Evolutionary conservation across 345 rosid species (phyloP).

Genomic region (Camelina sativa): DNA sequence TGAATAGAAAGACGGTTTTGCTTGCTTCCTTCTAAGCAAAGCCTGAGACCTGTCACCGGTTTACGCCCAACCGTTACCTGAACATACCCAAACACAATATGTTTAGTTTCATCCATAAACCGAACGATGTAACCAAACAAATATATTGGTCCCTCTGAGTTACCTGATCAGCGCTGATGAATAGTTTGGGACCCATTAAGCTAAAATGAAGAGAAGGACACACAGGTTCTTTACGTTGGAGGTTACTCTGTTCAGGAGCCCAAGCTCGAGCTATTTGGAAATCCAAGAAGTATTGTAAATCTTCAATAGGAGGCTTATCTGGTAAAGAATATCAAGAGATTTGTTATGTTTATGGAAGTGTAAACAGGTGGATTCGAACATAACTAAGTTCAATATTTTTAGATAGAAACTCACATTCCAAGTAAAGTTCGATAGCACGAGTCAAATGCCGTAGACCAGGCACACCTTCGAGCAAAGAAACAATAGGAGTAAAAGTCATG

Average conservation of each 20-base stretch:
- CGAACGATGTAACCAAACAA: background rate
- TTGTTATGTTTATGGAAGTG: slow-evolving; percentile 5
- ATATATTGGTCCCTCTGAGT: background rate
- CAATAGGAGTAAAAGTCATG: slow-evolving; percentile 89
- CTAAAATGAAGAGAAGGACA: slow-evolving; percentile 92
- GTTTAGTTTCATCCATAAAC: slow-evolving; percentile 5
- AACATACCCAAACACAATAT: slow-evolving; percentile 6
- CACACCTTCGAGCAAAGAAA: slow-evolving; percentile 86
- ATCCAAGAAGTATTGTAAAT: slow-evolving; percentile 92
- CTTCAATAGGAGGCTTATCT: slow-evolving; percentile 98
- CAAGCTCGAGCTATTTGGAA: slow-evolving; percentile 85
- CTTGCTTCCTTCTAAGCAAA: slow-evolving; percentile 83
- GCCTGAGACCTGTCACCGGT: slow-evolving; percentile 93
- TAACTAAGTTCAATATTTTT: background rate
- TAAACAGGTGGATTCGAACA: background rate
- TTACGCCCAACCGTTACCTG: slow-evolving; percentile 98
- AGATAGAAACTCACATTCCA: slow-evolving; percentile 76
- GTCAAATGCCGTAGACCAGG: slow-evolving; percentile 85
- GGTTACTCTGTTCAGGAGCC: slow-evolving; percentile 94
- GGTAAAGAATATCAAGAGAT: slow-evolving; percentile 27
- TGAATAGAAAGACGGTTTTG: slow-evolving; percentile 87
- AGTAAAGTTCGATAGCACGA: slow-evolving; percentile 84
- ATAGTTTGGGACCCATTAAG: slow-evolving; percentile 99
- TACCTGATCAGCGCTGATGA: slow-evolving; percentile 95
- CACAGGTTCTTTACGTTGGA: slow-evolving; percentile 91